A percentile compares a stretch with the other conserved stretches of the same genome.
phyloP scores from a whole-genome alignment of 2,329 filamentous ascomycete genomes.

The Fusarium sp. region DNA sequence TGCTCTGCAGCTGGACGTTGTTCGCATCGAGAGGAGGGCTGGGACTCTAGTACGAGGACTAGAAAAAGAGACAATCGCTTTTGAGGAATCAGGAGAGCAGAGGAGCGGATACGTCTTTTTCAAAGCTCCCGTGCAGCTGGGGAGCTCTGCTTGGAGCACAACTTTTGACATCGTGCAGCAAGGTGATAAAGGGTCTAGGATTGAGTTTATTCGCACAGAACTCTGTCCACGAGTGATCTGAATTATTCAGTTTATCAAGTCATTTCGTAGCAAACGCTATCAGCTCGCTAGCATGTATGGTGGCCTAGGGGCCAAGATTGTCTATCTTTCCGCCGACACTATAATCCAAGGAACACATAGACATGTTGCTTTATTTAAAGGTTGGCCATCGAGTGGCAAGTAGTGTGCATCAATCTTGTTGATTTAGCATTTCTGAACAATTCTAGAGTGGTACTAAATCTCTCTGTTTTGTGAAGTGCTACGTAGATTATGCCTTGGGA shows the following conservation, averaged over 20 bases:
- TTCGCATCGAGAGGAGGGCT: constrained; percentile 9
- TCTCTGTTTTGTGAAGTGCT: no score
- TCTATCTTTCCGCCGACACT: not conserved
- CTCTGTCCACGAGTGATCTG: constrained; percentile 4
- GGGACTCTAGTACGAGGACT: constrained; percentile 5
- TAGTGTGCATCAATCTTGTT: no score
- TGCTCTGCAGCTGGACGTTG: constrained; percentile 15
- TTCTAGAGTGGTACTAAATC: no score
- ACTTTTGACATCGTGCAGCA: constrained; percentile 27
- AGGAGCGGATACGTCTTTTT: constrained; percentile 12
- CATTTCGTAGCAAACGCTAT: not conserved
- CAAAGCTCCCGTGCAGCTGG: constrained; percentile 9
- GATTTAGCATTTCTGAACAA: no score
- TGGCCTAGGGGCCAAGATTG: constrained; percentile 22
- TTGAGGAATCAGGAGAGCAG: constrained; percentile 9
- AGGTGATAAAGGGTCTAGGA: constrained; percentile 4
- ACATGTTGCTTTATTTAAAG: no score
- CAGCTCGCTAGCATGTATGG: constrained; percentile 31
- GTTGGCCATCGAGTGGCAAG: no score
- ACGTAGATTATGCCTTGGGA: no score
- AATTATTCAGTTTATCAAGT: not conserved
- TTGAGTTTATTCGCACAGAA: constrained; percentile 26
- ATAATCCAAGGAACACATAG: not conserved
- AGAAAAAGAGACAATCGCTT: constrained; percentile 5
- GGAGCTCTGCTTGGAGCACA: constrained; percentile 21